Evolutionary conservation across 495 filamentous ascomycete species (phyloP).

Genomic region (Platismatia glauca): DNA sequence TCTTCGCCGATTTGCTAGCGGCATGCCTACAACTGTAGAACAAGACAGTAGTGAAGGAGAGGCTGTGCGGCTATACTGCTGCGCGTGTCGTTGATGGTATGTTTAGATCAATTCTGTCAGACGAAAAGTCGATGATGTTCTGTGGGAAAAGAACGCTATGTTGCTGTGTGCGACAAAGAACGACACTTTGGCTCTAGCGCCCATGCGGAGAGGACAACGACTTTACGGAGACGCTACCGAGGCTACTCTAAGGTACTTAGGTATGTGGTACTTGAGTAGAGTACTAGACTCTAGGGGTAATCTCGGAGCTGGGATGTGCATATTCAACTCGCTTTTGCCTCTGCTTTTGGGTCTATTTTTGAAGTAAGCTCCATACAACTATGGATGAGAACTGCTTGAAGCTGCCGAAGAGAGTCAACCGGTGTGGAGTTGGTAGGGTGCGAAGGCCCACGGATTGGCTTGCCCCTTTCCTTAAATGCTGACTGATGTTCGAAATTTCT

Average conservation of each 20-base stretch:
- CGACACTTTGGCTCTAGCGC: not conserved
- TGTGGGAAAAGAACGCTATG: not conserved
- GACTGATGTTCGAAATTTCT: constrained; percentile 81
- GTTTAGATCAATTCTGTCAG: not conserved
- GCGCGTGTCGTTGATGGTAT: not conserved
- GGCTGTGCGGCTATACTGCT: not conserved
- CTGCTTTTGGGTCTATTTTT: not conserved
- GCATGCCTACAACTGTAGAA: not conserved
- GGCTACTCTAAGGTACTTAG: too few relatives aligned
- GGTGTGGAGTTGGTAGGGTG: not conserved
- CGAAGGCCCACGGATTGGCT: not conserved
- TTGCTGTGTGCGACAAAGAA: not conserved
- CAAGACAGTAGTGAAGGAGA: not conserved
- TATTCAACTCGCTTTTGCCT: not conserved
- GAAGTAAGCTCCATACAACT: not conserved
- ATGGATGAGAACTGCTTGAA: not conserved
- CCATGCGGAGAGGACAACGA: not conserved
- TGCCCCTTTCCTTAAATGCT: constrained; percentile 56
- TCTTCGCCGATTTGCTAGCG: constrained; percentile 7
- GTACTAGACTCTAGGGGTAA: too few relatives aligned
- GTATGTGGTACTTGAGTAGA: too few relatives aligned
- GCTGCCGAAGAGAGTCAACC: not conserved
- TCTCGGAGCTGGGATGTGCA: not conserved
- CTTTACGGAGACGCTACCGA: not conserved
- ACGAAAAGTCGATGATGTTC: not conserved